Percentiles rank a stretch among this genome's conserved stretches.
These are phyloP conservation scores for Ophiostoma perfectum DNA, from an alignment of 2,329 filamentous ascomycete species.

Conservation along the genomic window DNA sequence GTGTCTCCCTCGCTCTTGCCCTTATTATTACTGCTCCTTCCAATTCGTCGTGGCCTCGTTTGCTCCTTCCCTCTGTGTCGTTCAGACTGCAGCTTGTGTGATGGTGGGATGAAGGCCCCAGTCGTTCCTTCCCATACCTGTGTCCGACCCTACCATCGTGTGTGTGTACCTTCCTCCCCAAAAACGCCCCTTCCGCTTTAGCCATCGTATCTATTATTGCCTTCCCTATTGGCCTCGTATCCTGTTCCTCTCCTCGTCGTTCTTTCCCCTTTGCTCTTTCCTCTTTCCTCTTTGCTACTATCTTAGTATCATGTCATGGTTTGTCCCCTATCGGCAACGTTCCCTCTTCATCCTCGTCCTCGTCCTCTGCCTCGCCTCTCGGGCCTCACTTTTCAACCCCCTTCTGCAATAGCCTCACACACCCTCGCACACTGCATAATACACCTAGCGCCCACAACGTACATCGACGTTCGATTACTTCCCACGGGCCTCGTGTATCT, in stretches of 20 bases:
- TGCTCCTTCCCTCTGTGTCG: neutral
- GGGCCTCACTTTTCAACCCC: neutral
- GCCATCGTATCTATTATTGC: too few relatives aligned
- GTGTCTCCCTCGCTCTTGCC: neutral
- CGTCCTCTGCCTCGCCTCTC: neutral
- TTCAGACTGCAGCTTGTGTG: too few relatives aligned
- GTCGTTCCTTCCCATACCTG: too few relatives aligned
- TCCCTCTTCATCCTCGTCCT: neutral
- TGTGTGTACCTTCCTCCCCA: too few relatives aligned
- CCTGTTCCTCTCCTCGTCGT: too few relatives aligned
- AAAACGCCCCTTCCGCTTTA: too few relatives aligned
- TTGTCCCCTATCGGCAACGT: neutral
- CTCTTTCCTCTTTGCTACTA: neutral
- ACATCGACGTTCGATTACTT: conserved; percentile 20
- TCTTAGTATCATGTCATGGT: neutral
- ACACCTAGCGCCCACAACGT: neutral
- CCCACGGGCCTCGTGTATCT: conserved; percentile 21
- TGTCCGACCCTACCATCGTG: too few relatives aligned
- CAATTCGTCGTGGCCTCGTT: neutral
- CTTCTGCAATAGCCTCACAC: neutral
- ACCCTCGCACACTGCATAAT: neutral
- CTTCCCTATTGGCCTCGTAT: too few relatives aligned
- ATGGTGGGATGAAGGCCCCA: too few relatives aligned
- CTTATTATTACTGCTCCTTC: neutral
- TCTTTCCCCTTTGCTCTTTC: too few relatives aligned